Evolutionary conservation across 2,329 filamentous ascomycete genomes (phyloP).

Genomic region (Zymoseptoria ardabiliae): DNA sequence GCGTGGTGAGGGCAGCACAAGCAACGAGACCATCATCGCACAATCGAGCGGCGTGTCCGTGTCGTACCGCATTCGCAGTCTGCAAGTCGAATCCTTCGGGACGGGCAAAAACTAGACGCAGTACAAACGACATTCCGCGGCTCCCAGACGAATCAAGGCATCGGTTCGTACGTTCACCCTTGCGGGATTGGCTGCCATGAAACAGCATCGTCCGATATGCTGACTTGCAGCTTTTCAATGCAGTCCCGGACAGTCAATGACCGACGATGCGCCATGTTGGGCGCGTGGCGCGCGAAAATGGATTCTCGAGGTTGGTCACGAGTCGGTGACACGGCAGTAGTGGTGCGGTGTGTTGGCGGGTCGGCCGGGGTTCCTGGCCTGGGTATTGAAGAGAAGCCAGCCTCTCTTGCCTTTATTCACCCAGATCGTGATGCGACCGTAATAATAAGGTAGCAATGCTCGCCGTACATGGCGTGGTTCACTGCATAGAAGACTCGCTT

Average conservation of each 20-base stretch:
- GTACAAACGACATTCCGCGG: not conserved
- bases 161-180: not conserved
- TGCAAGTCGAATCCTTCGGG: not conserved
- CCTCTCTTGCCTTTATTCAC: not conserved
- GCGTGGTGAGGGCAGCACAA: not conserved
- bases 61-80: not conserved
- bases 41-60: not conserved
- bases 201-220: not conserved
- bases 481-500: not conserved
- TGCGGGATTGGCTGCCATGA: not conserved
- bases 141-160: not conserved
- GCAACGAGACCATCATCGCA: not conserved
- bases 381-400: not conserved
- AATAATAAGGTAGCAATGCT: too few species aligned
- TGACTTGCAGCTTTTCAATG: not conserved
- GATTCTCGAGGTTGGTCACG: not conserved
- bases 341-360: not conserved
- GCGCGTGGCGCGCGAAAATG: not conserved
- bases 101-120: not conserved
- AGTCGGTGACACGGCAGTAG: not conserved
- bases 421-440: not conserved
- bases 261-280: not conserved
- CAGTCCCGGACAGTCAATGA: not conserved
- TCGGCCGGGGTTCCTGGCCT: not conserved
- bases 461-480: not conserved